Evolutionary conservation across 2,329 filamentous ascomycete species (phyloP).

Genomic region (Ceratocystiopsis brevicomis): DNA sequence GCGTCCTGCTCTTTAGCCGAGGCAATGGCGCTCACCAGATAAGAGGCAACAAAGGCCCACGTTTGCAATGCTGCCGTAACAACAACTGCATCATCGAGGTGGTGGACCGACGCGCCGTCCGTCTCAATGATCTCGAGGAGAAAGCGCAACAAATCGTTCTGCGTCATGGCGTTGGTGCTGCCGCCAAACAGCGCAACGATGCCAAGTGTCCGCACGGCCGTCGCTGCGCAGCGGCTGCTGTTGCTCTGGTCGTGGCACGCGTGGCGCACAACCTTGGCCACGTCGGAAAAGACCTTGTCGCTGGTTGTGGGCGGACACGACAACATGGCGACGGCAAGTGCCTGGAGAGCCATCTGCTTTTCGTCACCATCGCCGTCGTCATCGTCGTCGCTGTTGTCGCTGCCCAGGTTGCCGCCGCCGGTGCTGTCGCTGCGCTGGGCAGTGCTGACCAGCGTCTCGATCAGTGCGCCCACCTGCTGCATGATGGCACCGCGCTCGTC

Average conservation of each 20-base stretch:
- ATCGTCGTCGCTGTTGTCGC: conserved; percentile 27
- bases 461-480: conserved; percentile 29
- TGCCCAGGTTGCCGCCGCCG: conserved; percentile 44
- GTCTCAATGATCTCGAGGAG: conserved; percentile 61
- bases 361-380: conserved; percentile 39
- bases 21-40: conserved; percentile 30
- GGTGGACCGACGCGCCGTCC: conserved; percentile 55
- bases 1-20: conserved; percentile 19
- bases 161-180: conserved; percentile 49
- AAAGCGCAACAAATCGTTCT: conserved; percentile 54
- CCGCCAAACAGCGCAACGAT: conserved; percentile 52
- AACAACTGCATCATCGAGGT: conserved; percentile 48
- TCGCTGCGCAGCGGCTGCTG: conserved; percentile 17
- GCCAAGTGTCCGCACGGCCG: conserved; percentile 54
- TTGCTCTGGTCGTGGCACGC: too few relatives aligned
- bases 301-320: conserved; percentile 18
- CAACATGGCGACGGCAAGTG: conserved; percentile 50
- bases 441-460: too few relatives aligned
- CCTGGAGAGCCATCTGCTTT: conserved; percentile 54
- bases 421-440: conserved; percentile 29
- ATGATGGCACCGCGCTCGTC: conserved; percentile 34
- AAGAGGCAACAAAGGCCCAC: conserved; percentile 60
- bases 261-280: too few relatives aligned
- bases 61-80: conserved; percentile 58
- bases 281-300: too few relatives aligned